Percentiles rank a stretch among this genome's conserved stretches.
Evolutionary conservation across 768 basidiomycete species (phyloP).

Genomic region (Coprinellus micaceus): DNA sequence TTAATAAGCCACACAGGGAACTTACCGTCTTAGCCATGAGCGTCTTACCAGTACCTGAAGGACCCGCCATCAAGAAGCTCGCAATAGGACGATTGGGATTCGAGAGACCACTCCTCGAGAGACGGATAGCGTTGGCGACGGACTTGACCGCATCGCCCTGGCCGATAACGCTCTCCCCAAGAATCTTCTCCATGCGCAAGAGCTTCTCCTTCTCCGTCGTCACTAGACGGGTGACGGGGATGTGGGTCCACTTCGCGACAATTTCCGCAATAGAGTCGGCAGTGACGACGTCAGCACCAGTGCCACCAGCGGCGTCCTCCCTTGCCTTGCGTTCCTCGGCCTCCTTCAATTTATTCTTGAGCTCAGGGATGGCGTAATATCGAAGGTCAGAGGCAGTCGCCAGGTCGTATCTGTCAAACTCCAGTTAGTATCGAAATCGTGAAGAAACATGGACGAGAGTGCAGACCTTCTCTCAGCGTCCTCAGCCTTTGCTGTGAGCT

Average conservation of each 20-base stretch:
- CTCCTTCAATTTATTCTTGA: slow-evolving; percentile 66
- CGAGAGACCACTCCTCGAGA: slow-evolving; percentile 91
- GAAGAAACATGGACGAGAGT: background rate
- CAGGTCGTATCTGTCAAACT: slow-evolving; percentile 57
- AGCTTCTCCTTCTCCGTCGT: slow-evolving; percentile 91
- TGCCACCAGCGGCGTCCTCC: slow-evolving; percentile 58
- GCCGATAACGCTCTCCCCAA: slow-evolving; percentile 77
- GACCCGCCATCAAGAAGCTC: slow-evolving; percentile 90
- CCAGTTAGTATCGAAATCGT: slow-evolving; percentile 2
- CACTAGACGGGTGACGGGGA: slow-evolving; percentile 84
- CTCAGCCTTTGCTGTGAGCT: slow-evolving; percentile 86
- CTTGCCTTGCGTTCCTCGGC: slow-evolving; percentile 70
- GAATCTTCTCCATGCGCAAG: slow-evolving; percentile 78
- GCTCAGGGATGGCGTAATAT: slow-evolving; percentile 89
- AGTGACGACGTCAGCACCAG: slow-evolving; percentile 67
- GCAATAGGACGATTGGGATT: slow-evolving; percentile 87
- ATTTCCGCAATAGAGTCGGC: slow-evolving; percentile 93
- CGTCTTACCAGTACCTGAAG: slow-evolving; percentile 89
- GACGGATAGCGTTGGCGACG: slow-evolving; percentile 88
- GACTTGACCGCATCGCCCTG: slow-evolving; percentile 90
- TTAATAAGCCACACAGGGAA: slow-evolving; percentile 6
- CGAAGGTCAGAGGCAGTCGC: slow-evolving; percentile 81
- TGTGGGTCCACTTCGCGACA: slow-evolving; percentile 88
- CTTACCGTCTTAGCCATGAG: slow-evolving; percentile 84
- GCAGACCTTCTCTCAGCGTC: slow-evolving; percentile 84